A percentile compares a stretch with the other conserved stretches of the same genome.
These are phyloP conservation scores for Xerocomellus intermedius DNA, from an alignment of 768 basidiomycete genomes.

Conservation along the genomic window DNA sequence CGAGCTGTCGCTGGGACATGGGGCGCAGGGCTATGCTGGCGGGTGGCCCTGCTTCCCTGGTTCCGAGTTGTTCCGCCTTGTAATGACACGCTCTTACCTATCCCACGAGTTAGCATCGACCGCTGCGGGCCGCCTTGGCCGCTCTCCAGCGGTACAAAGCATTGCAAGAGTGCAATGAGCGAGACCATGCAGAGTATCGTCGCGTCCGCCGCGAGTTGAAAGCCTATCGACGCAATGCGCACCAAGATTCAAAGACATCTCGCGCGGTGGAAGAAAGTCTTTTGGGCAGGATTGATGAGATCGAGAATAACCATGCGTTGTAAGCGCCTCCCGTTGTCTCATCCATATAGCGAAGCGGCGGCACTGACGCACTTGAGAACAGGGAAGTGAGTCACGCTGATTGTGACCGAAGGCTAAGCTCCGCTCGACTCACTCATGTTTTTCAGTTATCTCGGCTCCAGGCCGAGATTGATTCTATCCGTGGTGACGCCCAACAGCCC, in stretches of 20 bases:
- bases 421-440: conserved; percentile 20
- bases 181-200: conserved; percentile 33
- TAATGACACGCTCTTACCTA: conserved; percentile 19
- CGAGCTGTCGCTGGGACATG: not conserved
- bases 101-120: conserved; percentile 29
- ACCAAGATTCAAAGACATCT: conserved; percentile 35
- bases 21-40: not conserved
- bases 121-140: conserved; percentile 31
- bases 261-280: conserved; percentile 38
- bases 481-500: conserved; percentile 29
- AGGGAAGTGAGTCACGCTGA: conserved; percentile 30
- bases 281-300: conserved; percentile 30
- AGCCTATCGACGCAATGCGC: conserved; percentile 26
- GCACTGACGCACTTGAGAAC: conserved; percentile 14
- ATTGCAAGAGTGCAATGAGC: conserved; percentile 35
- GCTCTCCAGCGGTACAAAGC: conserved; percentile 41
- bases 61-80: conserved; percentile 24
- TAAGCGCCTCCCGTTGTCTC: conserved; percentile 12
- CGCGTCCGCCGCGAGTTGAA: conserved; percentile 33
- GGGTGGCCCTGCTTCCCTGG: conserved; percentile 5
- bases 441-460: conserved; percentile 35
- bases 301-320: conserved; percentile 31
- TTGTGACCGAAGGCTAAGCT: conserved; percentile 1
- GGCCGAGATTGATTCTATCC: conserved; percentile 37
- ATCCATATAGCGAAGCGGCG: not conserved